A percentile compares a stretch with the other conserved stretches of the same genome.
Evolutionary conservation across 768 basidiomycete genomes (phyloP).

Genomic region (Lentinula edodes): DNA sequence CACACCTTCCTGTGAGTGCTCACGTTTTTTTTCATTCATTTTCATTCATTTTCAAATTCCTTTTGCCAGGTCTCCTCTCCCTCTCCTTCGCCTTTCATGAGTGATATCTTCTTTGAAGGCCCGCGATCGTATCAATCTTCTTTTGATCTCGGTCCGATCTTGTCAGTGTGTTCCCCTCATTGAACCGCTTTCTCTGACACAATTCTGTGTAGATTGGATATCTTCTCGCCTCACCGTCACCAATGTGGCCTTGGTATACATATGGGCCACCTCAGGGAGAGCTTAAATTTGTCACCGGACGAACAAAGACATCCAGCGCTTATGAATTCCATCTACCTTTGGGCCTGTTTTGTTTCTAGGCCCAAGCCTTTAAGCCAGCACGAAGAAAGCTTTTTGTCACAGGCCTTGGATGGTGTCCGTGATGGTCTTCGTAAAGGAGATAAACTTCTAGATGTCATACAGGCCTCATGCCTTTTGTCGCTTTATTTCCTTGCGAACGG

Average conservation of each 20-base stretch:
- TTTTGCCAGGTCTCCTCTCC: slow-evolving; percentile 35
- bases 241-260: slow-evolving; percentile 72
- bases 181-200: slow-evolving; percentile 7
- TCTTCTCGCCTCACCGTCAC: slow-evolving; percentile 69
- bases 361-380: slow-evolving; percentile 65
- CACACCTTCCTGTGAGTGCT: slow-evolving; percentile 24
- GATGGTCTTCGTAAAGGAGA: slow-evolving; percentile 55
- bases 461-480: slow-evolving; percentile 70
- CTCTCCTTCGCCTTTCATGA: slow-evolving; percentile 42
- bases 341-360: slow-evolving; percentile 77
- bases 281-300: slow-evolving; percentile 42
- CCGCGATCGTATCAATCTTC: slow-evolving; percentile 44
- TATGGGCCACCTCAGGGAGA: slow-evolving; percentile 59
- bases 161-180: slow-evolving; percentile 38
- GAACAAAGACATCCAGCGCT: slow-evolving; percentile 73
- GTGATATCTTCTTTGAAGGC: slow-evolving; percentile 47
- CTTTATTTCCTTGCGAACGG: slow-evolving; percentile 75
- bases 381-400: slow-evolving; percentile 65
- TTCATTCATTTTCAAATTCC: not conserved
- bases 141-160: slow-evolving; percentile 57
- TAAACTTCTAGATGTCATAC: slow-evolving; percentile 64
- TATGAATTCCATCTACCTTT: slow-evolving; percentile 77
- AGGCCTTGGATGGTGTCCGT: slow-evolving; percentile 55
- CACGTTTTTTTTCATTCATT: slow-evolving; percentile 6
- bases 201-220: slow-evolving; percentile 50